Evolutionary conservation across 1,284 basidiomycete genomes (phyloP).

Genomic region (Porogramme epimiltina): DNA sequence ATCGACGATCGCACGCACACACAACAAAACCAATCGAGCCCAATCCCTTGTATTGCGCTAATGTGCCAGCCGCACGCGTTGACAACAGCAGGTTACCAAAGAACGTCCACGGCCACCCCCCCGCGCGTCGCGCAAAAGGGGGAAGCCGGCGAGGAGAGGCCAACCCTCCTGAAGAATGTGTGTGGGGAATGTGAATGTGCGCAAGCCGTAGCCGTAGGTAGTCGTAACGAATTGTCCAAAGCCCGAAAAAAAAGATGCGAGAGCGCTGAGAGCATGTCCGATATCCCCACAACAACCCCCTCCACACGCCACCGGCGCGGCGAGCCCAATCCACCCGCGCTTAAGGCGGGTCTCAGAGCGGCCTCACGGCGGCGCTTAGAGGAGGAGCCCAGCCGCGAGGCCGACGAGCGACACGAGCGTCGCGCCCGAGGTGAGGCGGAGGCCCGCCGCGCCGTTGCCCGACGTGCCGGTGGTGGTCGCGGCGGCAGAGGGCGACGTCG

Average conservation of each 20-base stretch:
- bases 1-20: neutral
- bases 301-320: slow-evolving; percentile 7
- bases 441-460: slow-evolving; percentile 24
- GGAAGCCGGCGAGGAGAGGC: slow-evolving; percentile 16
- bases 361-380: slow-evolving; percentile 30
- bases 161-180: slow-evolving; percentile 2
- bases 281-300: neutral
- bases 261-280: neutral
- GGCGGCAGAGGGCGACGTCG: slow-evolving; percentile 17
- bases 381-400: slow-evolving; percentile 36
- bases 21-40: neutral
- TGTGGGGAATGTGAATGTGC: neutral
- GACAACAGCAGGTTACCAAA: slow-evolving; percentile 4
- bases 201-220: neutral
- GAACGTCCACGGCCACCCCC: slow-evolving; percentile 8
- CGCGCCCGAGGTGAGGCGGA: slow-evolving; percentile 28
- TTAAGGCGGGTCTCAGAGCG: neutral
- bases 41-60: slow-evolving; percentile 6
- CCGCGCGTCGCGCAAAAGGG: slow-evolving; percentile 17
- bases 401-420: slow-evolving; percentile 36
- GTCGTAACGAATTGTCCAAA: slow-evolving; percentile 14
- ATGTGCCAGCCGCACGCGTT: slow-evolving; percentile 5
- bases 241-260: slow-evolving; percentile 3
- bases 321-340: slow-evolving; percentile 16
- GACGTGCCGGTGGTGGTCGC: slow-evolving; percentile 18